Evolutionary conservation across 805 yeast species (phyloP).

Genomic region (Phaffomyces opuntiae): DNA sequence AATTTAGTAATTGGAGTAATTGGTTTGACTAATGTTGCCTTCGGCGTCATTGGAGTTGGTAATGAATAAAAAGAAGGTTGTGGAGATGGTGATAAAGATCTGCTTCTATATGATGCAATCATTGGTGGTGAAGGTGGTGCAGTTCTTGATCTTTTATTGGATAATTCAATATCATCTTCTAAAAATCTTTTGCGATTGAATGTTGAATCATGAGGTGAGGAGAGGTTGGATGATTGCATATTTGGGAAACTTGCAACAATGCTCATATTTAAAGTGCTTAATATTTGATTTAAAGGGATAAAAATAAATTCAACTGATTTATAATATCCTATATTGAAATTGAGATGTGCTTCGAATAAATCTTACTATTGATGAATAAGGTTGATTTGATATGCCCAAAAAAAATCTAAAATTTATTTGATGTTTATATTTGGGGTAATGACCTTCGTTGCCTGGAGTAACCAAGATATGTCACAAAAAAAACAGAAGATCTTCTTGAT

Average conservation of each 20-base stretch:
- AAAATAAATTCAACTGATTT: background rate
- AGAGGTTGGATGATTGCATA: slow-evolving; percentile 7
- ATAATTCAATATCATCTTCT: slow-evolving; percentile 8
- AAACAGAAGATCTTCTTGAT: no score
- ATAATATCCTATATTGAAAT: background rate
- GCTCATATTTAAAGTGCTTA: slow-evolving; percentile 4
- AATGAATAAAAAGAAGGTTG: slow-evolving; percentile 7
- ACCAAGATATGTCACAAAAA: no score
- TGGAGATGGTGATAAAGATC: slow-evolving; percentile 21
- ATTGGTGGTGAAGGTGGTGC: slow-evolving; percentile 41
- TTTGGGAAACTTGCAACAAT: slow-evolving; percentile 1
- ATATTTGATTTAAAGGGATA: background rate
- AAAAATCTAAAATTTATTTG: no score
- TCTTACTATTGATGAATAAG: no score
- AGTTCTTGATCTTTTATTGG: slow-evolving; percentile 35
- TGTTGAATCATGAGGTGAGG: slow-evolving; percentile 6
- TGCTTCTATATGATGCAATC: slow-evolving; percentile 11
- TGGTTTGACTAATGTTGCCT: slow-evolving; percentile 15
- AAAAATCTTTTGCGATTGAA: slow-evolving; percentile 20
- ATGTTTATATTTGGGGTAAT: no score
- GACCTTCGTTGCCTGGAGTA: no score
- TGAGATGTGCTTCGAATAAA: no score
- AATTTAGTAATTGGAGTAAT: slow-evolving; percentile 24
- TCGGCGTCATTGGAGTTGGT: slow-evolving; percentile 9
- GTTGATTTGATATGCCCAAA: no score